Evolutionary conservation across 495 filamentous ascomycete species (phyloP).

Genomic region (Neurospora discreta): DNA sequence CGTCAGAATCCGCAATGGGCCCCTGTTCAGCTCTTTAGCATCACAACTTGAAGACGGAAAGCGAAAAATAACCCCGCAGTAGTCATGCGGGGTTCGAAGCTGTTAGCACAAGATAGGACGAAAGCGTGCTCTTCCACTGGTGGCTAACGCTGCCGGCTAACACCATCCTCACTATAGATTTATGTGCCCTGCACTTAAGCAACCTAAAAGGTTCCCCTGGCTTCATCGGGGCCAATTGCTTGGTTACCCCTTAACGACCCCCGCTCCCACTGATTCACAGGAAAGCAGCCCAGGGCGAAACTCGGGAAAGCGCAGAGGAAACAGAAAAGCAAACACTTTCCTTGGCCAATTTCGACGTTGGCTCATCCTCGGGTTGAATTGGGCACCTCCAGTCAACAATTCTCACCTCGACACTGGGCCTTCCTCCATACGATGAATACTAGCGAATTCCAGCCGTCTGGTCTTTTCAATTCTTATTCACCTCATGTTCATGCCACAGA

Average conservation of each 20-base stretch:
- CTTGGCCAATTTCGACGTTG: background rate
- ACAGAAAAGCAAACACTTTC: background rate
- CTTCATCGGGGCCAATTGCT: background rate
- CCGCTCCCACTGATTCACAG: background rate
- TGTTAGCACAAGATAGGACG: background rate
- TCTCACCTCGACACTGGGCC: background rate
- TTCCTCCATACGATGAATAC: background rate
- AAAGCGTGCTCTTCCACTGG: background rate
- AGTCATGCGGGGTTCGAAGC: background rate
- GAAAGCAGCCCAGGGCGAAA: background rate
- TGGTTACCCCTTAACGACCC: background rate
- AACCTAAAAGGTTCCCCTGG: no score
- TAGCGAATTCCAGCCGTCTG: background rate
- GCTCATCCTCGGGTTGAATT: background rate
- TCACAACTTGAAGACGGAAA: background rate
- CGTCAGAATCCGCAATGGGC: background rate
- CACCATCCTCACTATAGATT: fast-evolving
- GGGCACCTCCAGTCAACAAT: background rate
- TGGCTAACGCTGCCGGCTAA: background rate
- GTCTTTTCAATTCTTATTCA: background rate
- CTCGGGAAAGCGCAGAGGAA: background rate
- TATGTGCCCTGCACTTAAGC: background rate
- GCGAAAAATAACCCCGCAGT: background rate
- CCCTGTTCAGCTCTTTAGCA: background rate
- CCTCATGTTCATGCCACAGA: background rate